Conservation (phyloP, 2,329 filamentous ascomycete species). For the Phyllosticta capitalensis region DNA sequence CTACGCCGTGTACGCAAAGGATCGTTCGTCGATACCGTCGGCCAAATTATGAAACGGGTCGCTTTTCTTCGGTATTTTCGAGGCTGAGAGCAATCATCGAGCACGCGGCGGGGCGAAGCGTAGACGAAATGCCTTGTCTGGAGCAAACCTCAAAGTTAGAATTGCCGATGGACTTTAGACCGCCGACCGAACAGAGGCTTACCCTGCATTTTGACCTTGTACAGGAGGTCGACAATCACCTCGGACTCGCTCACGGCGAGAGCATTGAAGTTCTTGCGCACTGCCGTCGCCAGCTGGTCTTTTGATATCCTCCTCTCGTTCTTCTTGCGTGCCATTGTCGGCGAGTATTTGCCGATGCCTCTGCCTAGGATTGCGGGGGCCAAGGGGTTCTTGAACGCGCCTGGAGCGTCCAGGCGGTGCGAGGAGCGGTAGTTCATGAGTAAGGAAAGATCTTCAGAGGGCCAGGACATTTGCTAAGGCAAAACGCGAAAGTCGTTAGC, state of each 20-base stretch:
- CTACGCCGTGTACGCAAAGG: slow-evolving; percentile 5
- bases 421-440: slow-evolving; percentile 68
- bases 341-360: slow-evolving; percentile 61
- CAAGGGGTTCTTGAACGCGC: slow-evolving; percentile 51
- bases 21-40: not conserved
- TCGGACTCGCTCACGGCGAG: slow-evolving; percentile 73
- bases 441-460: slow-evolving; percentile 54
- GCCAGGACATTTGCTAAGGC: slow-evolving; percentile 50
- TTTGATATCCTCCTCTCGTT: slow-evolving; percentile 59
- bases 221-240: slow-evolving; percentile 69
- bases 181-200: slow-evolving; percentile 16
- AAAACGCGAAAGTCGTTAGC: not conserved
- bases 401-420: slow-evolving; percentile 60
- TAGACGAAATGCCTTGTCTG: slow-evolving; percentile 40
- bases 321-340: slow-evolving; percentile 62
- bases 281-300: slow-evolving; percentile 60
- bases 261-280: slow-evolving; percentile 76
- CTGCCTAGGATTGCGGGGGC: slow-evolving; percentile 41
- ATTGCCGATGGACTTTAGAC: not conserved
- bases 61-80: slow-evolving; percentile 23
- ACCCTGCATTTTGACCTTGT: slow-evolving; percentile 56
- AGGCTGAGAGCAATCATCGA: slow-evolving; percentile 18
- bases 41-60: not conserved
- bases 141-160: slow-evolving; percentile 6
- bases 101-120: slow-evolving; percentile 29